These are phyloP conservation scores for Sphenostylis stenocarpa DNA, from an alignment of 306 rosid genomes.

Conservation along the genomic window DNA sequence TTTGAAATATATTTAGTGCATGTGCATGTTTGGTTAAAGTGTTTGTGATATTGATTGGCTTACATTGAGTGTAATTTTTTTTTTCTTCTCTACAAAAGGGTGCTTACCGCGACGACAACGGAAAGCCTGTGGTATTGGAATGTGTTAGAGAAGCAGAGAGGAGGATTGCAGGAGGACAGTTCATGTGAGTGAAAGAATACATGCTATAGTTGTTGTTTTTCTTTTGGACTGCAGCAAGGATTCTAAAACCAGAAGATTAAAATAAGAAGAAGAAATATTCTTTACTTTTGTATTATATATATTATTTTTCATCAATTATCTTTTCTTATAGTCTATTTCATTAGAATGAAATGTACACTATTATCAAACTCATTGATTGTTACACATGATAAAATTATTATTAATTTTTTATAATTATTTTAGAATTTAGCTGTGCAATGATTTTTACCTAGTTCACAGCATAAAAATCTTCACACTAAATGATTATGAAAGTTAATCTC, in stretches of 20 bases:
- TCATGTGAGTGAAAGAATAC: conserved; percentile 57
- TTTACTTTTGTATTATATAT: neutral
- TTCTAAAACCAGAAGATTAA: neutral
- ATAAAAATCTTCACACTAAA: neutral
- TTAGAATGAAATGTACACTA: neutral
- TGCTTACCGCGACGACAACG: conserved; percentile 91
- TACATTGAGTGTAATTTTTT: neutral
- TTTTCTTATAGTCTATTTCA: neutral
- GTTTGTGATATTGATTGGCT: neutral
- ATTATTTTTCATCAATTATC: neutral
- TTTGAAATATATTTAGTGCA: neutral
- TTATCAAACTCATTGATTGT: neutral
- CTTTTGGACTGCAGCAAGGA: too few species aligned
- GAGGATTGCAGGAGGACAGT: conserved; percentile 71
- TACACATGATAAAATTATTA: neutral
- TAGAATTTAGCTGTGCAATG: neutral
- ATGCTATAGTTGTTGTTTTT: too few species aligned
- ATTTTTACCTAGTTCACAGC: neutral
- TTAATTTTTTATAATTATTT: neutral
- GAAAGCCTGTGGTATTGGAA: conserved; percentile 88
- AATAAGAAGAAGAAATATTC: neutral
- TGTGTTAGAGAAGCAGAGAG: conserved; percentile 96
- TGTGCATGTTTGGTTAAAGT: neutral
- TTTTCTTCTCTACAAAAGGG: conserved; percentile 49
- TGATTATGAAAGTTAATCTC: neutral